A percentile compares a stretch with the other conserved stretches of the same genome.
Conservation (phyloP, 176 grass and related monocot genomes). For the Carex parvula region DNA sequence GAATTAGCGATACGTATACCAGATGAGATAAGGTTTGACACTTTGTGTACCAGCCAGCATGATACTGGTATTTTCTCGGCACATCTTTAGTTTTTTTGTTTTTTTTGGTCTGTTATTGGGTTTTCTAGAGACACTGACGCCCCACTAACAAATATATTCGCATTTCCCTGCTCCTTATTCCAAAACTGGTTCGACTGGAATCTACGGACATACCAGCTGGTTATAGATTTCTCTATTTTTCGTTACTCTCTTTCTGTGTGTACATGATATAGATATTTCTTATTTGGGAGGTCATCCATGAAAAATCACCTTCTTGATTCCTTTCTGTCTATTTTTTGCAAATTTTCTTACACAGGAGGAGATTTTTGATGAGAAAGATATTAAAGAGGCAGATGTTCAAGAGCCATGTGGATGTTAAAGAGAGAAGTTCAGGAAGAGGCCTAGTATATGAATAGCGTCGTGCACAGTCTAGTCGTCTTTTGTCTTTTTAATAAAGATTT, state of each 20-base stretch:
- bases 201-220: neutral
- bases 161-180: too few relatives aligned
- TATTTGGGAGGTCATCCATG: neutral
- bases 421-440: neutral
- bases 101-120: neutral
- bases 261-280: neutral
- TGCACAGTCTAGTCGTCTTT: neutral
- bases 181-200: too few relatives aligned
- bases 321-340: neutral
- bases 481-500: neutral
- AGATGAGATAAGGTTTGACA: neutral
- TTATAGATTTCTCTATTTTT: neutral
- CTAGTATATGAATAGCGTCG: neutral
- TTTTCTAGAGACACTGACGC: neutral
- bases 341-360: constrained; percentile 44
- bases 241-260: neutral
- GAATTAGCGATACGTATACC: neutral
- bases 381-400: constrained; percentile 39
- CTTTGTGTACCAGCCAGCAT: neutral
- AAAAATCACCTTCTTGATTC: neutral
- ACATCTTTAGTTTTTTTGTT: neutral
- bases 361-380: constrained; percentile 80
- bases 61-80: neutral
- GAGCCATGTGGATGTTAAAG: neutral
- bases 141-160: too few relatives aligned